Evolutionary conservation across 2,329 filamentous ascomycete species (phyloP), one percentile per base, ranked within the genome.

Genomic region (Pestalotiopsis sp.): DNA sequence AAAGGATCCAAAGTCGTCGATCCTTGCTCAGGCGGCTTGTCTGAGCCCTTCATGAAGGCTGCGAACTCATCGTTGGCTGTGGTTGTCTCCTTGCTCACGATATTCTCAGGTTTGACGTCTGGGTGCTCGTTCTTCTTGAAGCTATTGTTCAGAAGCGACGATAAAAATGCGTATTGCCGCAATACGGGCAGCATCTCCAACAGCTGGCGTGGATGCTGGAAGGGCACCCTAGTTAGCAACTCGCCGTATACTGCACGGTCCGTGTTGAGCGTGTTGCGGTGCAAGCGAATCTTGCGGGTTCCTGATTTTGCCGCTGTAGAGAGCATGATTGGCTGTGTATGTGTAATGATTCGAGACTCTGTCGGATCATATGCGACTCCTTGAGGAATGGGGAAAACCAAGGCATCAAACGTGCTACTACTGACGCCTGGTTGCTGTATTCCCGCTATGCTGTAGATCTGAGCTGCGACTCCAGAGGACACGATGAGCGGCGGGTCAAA

Each of bases 131-230:
- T 75, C 45, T 82, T 83, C 27, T 62, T 36, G 74, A 93, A 92
- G 68, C 86, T 89, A 64, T 87, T 88, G 67, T 85, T 82, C 3
- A 95, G 83, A 2, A 96, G 79, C 0, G 84, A 88, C 1, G 89
- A 89, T 4, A 93, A 82, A 72, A 92, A 90, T 0, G 91, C 91
- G 75, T 93, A 96, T 77, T 96, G 93, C 14, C 93, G 86, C 17
- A 96, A 82, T 4, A 86, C 83, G 0, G 93, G 92, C n/a, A 97
- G 84, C 76, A 95, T 89, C 66, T 88, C 86, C 6, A 95, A 82
- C 4, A 97, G 82, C 76, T 97, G 93, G 64, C 90, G 87, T 0
- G 93, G 93, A 75, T 97, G 93, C 2, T 89, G 89, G 75, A 97
- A 95, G 0, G 92, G 90, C 39, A 96, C 83, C 67, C 91, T 89